phyloP scores from a whole-genome alignment of 2,329 filamentous ascomycete genomes.

The Neurospora sp. region DNA sequence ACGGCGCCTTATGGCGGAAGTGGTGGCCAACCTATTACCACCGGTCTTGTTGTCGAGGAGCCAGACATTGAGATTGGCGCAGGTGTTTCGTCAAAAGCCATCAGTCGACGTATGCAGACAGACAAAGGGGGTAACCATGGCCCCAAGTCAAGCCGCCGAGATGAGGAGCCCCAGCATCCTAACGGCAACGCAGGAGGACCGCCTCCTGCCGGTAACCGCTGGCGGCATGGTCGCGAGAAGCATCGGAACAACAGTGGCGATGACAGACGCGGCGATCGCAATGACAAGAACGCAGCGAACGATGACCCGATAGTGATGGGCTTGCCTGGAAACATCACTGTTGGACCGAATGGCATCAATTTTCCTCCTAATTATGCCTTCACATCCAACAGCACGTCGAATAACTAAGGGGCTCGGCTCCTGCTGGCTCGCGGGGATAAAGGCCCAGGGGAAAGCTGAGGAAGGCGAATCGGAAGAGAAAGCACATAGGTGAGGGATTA shows the following conservation, averaged over 20 bases:
- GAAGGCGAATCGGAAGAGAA: neutral
- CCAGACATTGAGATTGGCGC: conserved; percentile 98
- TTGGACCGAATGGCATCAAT: conserved; percentile 38
- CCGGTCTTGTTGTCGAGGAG: conserved; percentile 85
- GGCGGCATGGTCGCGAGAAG: conserved; percentile 15
- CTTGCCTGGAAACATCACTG: conserved; percentile 33
- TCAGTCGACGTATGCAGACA: conserved; percentile 59
- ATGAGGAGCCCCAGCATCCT: conserved; percentile 21
- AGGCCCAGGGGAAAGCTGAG: neutral
- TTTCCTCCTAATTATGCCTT: conserved; percentile 37
- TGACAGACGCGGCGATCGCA: conserved; percentile 17
- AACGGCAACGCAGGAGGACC: conserved; percentile 14
- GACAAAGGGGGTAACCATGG: conserved; percentile 56
- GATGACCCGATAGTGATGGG: conserved; percentile 24
- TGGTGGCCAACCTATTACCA: conserved; percentile 69
- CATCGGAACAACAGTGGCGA: conserved; percentile 17
- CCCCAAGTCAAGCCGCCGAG: conserved; percentile 48
- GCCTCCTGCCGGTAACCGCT: conserved; percentile 12
- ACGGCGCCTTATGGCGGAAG: conserved; percentile 90
- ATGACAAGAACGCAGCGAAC: conserved; percentile 12
- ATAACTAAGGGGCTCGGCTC: neutral
- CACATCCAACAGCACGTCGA: neutral
- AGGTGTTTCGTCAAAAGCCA: conserved; percentile 89
- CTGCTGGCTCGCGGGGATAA: neutral
- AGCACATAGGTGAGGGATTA: neutral